Evolutionary conservation across 208 protist genomes (phyloP).

Genomic region (Leishmania tarentolae): DNA sequence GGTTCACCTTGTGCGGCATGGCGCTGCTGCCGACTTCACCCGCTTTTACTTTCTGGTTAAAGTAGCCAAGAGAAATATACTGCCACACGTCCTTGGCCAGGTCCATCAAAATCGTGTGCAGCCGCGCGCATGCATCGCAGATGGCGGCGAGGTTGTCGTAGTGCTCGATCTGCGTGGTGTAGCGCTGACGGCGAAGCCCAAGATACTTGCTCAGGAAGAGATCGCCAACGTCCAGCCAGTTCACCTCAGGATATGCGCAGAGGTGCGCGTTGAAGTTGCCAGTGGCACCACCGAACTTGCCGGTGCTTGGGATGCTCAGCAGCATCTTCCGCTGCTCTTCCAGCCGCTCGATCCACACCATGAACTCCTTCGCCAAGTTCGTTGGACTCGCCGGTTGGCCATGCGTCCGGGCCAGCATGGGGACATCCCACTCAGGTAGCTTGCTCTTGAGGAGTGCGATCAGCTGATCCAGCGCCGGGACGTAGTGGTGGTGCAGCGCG

Average conservation of each 20-base stretch:
- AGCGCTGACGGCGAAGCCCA: constrained; percentile 76
- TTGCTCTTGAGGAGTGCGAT: constrained; percentile 57
- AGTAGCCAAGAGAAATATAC: constrained; percentile 96
- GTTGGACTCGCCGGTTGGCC: constrained; percentile 95
- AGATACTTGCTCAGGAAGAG: constrained; percentile 85
- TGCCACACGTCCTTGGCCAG: constrained; percentile 93
- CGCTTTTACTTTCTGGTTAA: constrained; percentile 90
- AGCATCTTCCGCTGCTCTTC: constrained; percentile 72
- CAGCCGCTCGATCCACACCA: constrained; percentile 93
- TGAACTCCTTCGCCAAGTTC: constrained; percentile 93
- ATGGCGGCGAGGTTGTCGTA: constrained; percentile 94
- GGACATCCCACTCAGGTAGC: constrained; percentile 71
- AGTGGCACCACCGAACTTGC: constrained; percentile 95
- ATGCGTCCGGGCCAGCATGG: constrained; percentile 95
- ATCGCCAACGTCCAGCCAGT: constrained; percentile 88
- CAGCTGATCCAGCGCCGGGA: constrained; percentile 72
- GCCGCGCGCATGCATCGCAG: constrained; percentile 88
- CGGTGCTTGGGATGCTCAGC: constrained; percentile 52
- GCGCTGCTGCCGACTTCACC: constrained; percentile 96
- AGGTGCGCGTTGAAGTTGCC: constrained; percentile 95
- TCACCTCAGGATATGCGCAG: constrained; percentile 82
- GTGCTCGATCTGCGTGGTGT: constrained; percentile 96
- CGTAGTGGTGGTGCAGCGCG: constrained; percentile 66
- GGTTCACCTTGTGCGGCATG: constrained; percentile 98
- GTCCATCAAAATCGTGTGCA: constrained; percentile 95